Evolutionary conservation across 1,284 basidiomycete species (phyloP), one percentile per base, ranked within the genome.

Genomic region (Moniliella sp.): DNA sequence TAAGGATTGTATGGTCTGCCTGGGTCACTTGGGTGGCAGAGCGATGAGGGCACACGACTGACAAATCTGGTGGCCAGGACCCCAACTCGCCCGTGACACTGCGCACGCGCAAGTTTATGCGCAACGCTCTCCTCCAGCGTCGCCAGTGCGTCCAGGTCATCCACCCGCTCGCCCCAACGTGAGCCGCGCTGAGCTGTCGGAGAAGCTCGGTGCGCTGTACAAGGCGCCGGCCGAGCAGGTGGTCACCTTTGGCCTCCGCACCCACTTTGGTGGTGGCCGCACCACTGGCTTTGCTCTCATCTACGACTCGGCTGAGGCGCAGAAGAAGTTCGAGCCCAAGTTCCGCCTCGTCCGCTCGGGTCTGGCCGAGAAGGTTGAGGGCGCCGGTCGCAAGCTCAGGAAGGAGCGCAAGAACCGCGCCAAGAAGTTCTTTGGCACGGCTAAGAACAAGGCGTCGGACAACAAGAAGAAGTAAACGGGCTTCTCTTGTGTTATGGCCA

Each of bases 341-440:
- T 75, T 94, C 69, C 76, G 91, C 50, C 71, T 97, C 57, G 74
- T 97, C 56, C 75, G 84, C 67, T 86, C n/a, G n/a, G 83, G 84
- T 43, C 67, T 97, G 43, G 68, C 65, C 44, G 49, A 70, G 50
- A 93, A 93, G 71, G 73, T 79, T 46, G 78, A 83, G 37, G 84
- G 78, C 67, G 69, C 88, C 40, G 84, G 81, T 52, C 79, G 91
- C 61, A 97, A 97, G 67, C 75, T 97, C 65, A 77, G 91, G 66
- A 94, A 97, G 72, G 91, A 97, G 72, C 75, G 91, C 60, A 99
- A 99, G 75, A 99, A 99, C 70, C 76, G 91, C 64, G 72, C 78
- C 45, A 93, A 93, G 77, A 91, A 91, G 80, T 63, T 81, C 65
- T 79, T 79, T 60, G 80, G 82, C 52, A 82, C 78, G 63, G 81